These are phyloP conservation scores for Skeletonema costatum DNA, from an alignment of 108 stramenopile species.

Conservation along the genomic window DNA sequence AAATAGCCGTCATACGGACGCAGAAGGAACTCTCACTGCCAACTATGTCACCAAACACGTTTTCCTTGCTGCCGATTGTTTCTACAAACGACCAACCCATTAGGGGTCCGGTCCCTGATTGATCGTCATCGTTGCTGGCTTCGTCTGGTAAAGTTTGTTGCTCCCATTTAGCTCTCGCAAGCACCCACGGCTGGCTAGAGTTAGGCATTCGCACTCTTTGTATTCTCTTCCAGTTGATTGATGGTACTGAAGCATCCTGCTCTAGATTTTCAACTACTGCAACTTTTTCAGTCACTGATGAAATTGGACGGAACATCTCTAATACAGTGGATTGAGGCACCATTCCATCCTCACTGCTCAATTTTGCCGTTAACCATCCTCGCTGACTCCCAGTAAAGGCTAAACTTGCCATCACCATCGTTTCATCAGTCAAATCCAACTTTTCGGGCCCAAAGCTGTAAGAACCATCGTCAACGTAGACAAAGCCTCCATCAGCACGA, in stretches of 20 bases:
- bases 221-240: slow-evolving; percentile 8
- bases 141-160: slow-evolving; percentile 5
- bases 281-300: neutral
- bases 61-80: neutral
- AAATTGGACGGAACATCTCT: slow-evolving; percentile 16
- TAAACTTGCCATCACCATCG: slow-evolving; percentile 29
- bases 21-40: slow-evolving; percentile 3
- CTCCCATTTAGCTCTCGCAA: slow-evolving; percentile 65
- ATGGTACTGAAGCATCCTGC: neutral
- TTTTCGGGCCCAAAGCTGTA: slow-evolving; percentile 54
- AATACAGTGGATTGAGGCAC: neutral
- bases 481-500: slow-evolving; percentile 76
- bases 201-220: slow-evolving; percentile 47
- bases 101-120: neutral
- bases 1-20: slow-evolving; percentile 18
- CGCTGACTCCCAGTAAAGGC: slow-evolving; percentile 35
- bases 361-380: slow-evolving; percentile 9
- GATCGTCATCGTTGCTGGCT: neutral
- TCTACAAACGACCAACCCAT: slow-evolving; percentile 20
- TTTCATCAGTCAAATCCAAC: slow-evolving; percentile 17
- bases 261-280: neutral
- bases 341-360: slow-evolving; percentile 1
- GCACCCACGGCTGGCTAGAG: slow-evolving; percentile 50
- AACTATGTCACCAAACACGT: slow-evolving; percentile 7
- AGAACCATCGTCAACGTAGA: slow-evolving; percentile 57